These are phyloP conservation scores for Cupressus sempervirens DNA, from an alignment of 75 land plant genomes.

Conservation along the genomic window DNA sequence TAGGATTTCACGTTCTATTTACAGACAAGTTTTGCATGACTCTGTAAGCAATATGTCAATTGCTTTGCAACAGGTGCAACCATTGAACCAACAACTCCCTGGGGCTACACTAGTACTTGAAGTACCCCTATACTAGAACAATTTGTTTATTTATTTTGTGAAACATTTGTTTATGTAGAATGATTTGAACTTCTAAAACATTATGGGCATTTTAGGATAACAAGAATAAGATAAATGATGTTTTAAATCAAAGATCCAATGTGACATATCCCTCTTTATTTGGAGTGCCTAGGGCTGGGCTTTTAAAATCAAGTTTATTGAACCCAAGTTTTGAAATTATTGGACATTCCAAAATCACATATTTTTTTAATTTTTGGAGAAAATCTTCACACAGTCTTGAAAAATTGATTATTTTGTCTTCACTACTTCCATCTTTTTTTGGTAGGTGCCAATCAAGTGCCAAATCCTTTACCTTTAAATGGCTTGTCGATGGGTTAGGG, in stretches of 20 bases:
- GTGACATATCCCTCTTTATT: constrained; percentile 44
- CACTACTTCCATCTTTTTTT: not conserved
- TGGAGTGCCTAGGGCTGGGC: constrained; percentile 44
- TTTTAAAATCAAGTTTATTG: constrained; percentile 45
- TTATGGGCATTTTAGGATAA: constrained; percentile 26
- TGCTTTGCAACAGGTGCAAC: constrained; percentile 47
- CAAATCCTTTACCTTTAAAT: constrained; percentile 37
- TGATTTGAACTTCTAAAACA: not conserved
- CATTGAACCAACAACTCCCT: constrained; percentile 29
- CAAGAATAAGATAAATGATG: constrained; percentile 37
- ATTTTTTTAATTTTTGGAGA: not conserved
- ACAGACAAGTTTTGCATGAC: constrained; percentile 35
- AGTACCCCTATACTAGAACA: not conserved
- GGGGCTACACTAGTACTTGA: constrained; percentile 30
- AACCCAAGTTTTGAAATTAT: constrained; percentile 29
- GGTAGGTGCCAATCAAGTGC: constrained; percentile 44
- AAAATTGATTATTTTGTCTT: not conserved
- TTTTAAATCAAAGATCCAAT: constrained; percentile 43
- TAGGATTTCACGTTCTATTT: not conserved
- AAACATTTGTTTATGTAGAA: not conserved
- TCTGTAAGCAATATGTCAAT: constrained; percentile 31
- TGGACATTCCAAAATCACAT: not conserved
- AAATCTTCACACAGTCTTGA: not conserved
- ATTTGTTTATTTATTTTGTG: not conserved
- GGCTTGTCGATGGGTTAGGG: constrained; percentile 45